phyloP scores from a whole-genome alignment of 2,329 filamentous ascomycete genomes.

The Monilinia fructigena region DNA sequence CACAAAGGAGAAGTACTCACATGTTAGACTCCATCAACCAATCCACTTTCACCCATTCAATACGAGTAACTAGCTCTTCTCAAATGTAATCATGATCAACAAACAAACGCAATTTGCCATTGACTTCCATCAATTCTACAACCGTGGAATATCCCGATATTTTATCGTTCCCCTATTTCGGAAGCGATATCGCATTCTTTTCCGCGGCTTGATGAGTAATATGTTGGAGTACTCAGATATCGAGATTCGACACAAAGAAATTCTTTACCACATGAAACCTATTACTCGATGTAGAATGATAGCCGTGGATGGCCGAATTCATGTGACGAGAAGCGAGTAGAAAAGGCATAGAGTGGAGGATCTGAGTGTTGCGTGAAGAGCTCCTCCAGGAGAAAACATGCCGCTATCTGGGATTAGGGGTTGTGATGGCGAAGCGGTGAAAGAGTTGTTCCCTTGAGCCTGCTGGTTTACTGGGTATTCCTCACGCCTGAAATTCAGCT shows the following conservation, averaged over 20 bases:
- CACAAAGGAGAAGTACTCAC: slow-evolving; percentile 1
- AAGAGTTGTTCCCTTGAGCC: neutral
- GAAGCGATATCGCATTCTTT: slow-evolving; percentile 12
- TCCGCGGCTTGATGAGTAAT: neutral
- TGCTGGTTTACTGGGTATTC: neutral
- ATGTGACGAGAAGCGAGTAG: neutral
- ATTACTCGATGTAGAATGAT: neutral
- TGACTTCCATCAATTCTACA: neutral
- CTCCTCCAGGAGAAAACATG: neutral
- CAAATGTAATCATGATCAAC: neutral
- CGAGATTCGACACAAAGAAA: neutral
- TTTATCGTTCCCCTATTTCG: neutral
- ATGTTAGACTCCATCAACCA: neutral
- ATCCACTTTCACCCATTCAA: neutral
- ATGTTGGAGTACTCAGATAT: neutral
- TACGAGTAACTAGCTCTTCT: neutral
- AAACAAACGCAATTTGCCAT: neutral
- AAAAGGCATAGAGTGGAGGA: neutral
- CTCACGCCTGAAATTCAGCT: neutral
- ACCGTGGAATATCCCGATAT: neutral
- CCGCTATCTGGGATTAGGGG: neutral
- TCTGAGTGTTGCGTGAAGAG: neutral
- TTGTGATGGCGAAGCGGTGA: neutral
- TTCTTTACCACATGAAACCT: slow-evolving; percentile 3
- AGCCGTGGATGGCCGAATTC: neutral